Conservation (phyloP, 2,329 filamentous ascomycete genomes). For the Trichophyton rubrum region DNA sequence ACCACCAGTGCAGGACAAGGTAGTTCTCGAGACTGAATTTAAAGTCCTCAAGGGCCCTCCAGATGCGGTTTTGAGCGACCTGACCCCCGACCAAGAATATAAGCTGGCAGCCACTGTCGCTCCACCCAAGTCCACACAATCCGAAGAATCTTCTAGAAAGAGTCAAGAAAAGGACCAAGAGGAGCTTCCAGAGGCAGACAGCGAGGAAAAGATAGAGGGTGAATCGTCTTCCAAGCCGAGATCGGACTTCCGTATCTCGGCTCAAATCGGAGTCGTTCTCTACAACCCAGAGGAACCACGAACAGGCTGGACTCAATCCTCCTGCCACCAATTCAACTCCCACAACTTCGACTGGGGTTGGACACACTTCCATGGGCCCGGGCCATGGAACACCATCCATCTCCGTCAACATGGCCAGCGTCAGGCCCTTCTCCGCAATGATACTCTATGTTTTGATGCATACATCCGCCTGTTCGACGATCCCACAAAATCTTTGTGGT, state of each 20-base stretch:
- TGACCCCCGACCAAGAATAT: conserved; percentile 22
- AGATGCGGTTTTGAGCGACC: conserved; percentile 24
- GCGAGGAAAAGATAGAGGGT: conserved; percentile 6
- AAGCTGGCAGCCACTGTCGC: conserved; percentile 18
- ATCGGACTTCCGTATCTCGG: conserved; percentile 39
- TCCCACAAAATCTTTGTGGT: conserved; percentile 49
- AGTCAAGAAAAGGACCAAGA: conserved; percentile 9
- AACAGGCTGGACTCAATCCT: conserved; percentile 44
- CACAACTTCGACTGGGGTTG: conserved; percentile 51
- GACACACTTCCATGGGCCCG: conserved; percentile 48
- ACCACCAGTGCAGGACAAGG: conserved; percentile 27
- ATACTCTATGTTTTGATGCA: conserved; percentile 49
- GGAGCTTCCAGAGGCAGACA: background rate
- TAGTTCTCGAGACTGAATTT: conserved; percentile 29
- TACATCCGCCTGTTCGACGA: conserved; percentile 51
- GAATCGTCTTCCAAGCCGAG: conserved; percentile 9
- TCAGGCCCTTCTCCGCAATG: conserved; percentile 46
- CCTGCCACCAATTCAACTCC: conserved; percentile 47
- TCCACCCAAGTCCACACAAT: conserved; percentile 4
- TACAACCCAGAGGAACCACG: conserved; percentile 53
- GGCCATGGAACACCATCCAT: conserved; percentile 47
- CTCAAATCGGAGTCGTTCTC: conserved; percentile 48
- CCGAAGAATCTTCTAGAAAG: conserved; percentile 10
- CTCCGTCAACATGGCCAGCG: conserved; percentile 45
- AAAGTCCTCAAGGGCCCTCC: conserved; percentile 28